Evolutionary conservation across 2,329 filamentous ascomycete species (phyloP).

Genomic region (Monilinia fructigena): DNA sequence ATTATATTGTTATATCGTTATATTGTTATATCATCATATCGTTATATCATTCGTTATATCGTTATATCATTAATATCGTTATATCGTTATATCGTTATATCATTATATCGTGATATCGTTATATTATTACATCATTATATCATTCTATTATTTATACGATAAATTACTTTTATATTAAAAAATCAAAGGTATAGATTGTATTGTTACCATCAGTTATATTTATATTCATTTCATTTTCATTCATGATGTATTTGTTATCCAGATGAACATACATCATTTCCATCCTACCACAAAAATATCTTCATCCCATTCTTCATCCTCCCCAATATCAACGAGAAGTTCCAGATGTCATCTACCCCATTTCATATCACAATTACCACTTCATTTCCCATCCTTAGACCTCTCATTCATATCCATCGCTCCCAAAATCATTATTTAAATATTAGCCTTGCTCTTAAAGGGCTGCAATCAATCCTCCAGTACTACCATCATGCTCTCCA

Average conservation of each 20-base stretch:
- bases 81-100: too few species aligned
- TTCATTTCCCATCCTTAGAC: not conserved
- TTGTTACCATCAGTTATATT: too few species aligned
- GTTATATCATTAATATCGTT: too few species aligned
- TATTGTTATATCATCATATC: too few species aligned
- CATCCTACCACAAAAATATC: not conserved
- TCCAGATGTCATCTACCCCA: too few species aligned
- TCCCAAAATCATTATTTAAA: constrained; percentile 19
- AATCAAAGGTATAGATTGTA: too few species aligned
- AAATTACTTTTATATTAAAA: too few species aligned
- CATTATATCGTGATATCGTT: too few species aligned
- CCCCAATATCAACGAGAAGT: not conserved
- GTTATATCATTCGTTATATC: too few species aligned
- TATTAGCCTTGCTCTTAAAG: constrained; percentile 68
- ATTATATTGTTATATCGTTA: too few species aligned
- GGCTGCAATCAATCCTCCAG: constrained; percentile 81
- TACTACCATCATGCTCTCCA: constrained; percentile 78
- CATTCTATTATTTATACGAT: too few species aligned
- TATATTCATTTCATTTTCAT: not conserved
- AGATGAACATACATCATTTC: constrained; percentile 1
- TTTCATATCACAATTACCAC: constrained; percentile 2
- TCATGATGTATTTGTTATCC: not conserved
- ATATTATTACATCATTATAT: too few species aligned
- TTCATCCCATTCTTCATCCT: not conserved
- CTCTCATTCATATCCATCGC: constrained; percentile 1